Conservation (phyloP, 768 basidiomycete genomes). For the Pleurotus tuber-regium region DNA sequence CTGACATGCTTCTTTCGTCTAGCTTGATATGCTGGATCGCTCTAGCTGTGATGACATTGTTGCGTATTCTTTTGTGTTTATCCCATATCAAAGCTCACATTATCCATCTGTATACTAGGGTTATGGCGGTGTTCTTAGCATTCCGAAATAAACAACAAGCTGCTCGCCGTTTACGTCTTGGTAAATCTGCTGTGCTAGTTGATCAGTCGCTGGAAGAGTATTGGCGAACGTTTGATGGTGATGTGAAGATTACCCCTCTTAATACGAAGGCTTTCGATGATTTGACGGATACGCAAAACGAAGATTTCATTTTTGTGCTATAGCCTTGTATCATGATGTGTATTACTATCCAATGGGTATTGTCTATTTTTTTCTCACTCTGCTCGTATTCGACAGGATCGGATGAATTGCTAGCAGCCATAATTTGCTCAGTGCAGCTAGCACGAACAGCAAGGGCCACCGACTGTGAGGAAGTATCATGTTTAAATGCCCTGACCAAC, state of each 20-base stretch:
- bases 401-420: too few relatives aligned
- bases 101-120: constrained; percentile 13
- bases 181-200: constrained; percentile 29
- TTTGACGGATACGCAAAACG: constrained; percentile 34
- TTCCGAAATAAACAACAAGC: constrained; percentile 37
- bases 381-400: too few relatives aligned
- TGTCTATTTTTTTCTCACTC: too few relatives aligned
- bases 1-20: background rate
- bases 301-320: constrained; percentile 29
- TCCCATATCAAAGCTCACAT: background rate
- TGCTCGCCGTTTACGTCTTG: constrained; percentile 27
- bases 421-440: too few relatives aligned
- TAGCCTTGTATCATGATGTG: constrained; percentile 11
- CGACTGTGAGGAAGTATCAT: too few relatives aligned
- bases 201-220: constrained; percentile 37
- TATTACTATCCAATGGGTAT: too few relatives aligned
- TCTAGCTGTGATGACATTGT: constrained; percentile 32
- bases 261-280: constrained; percentile 37
- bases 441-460: too few relatives aligned
- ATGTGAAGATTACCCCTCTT: constrained; percentile 13
- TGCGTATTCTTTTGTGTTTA: constrained; percentile 10
- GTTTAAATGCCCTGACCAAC: too few relatives aligned
- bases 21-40: constrained; percentile 40
- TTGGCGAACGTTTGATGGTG: constrained; percentile 12
- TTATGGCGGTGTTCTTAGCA: constrained; percentile 34